Evolutionary conservation across 495 filamentous ascomycete genomes (phyloP), one percentile per base, ranked within the genome.

Genomic region (Penicillium arizonense): DNA sequence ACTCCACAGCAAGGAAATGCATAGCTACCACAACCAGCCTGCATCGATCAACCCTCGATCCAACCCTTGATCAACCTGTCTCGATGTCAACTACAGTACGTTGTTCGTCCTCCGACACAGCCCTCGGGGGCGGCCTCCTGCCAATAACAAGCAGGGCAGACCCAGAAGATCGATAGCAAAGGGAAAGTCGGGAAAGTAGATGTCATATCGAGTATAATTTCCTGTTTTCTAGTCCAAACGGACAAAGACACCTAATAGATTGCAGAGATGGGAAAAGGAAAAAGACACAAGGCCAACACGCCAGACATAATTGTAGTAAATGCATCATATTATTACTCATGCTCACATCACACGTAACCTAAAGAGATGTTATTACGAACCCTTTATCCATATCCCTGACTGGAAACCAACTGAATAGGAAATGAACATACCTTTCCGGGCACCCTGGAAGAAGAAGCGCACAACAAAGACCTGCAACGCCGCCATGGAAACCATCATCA

Each of bases 401-500:
- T 39, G 20, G 14, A 20, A 37, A 4, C 4, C 23, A 43, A n/a
- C 5, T 16, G 20, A 35, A 16, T 0, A 46, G 7, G 32, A n/a
- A 44, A 1, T 41, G 14, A 44, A 76, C 80, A 52, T 69, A 85
- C 85, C 85, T 77, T 88, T 88, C 69, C 85, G 70, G 12, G 85
- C 85, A n/a, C 85, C 92, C 77, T 96, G 93, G 81, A 98, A 97
- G 73, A 98, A 98, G 84, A 97, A 97, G 52, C 91, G 76, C 58
- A 99, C 95, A 63, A 99, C 86, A 65, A 99, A 97, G 28, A 99
- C 95, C 76, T 99, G 95, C 67, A 99, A 74, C 28, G 84, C 92
- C 23, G 92, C 94, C 95, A 99, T 99, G 37, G 86, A 87, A 56
- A 97, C 81, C 82, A 97, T 94, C 83, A 97, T 84, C 54, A 84